phyloP scores from a whole-genome alignment of 2,329 filamentous ascomycete genomes.

The Thelonectria rubi region DNA sequence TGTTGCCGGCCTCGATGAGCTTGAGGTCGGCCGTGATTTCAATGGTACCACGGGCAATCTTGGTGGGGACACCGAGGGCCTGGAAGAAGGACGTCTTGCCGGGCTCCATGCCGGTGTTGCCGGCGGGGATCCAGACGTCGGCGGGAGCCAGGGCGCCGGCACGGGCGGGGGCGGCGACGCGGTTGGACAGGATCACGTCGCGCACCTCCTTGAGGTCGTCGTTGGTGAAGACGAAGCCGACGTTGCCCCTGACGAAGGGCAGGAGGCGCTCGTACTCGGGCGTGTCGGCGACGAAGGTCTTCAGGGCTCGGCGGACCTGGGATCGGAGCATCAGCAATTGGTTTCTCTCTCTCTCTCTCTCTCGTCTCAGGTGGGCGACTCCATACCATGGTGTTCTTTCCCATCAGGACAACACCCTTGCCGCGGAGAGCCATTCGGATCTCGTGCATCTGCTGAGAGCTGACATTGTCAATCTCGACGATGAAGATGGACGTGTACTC shows the following conservation, averaged over 20 bases:
- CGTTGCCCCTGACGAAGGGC: constrained; percentile 94
- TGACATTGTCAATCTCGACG: constrained; percentile 98
- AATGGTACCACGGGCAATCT: constrained; percentile 99
- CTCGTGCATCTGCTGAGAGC: constrained; percentile 99
- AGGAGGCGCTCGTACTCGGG: constrained; percentile 99
- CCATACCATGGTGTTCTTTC: constrained; percentile 99
- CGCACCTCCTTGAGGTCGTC: constrained; percentile 89
- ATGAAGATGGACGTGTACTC: constrained; percentile 98
- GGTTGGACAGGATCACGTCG: constrained; percentile 95
- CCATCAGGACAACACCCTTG: constrained; percentile 96
- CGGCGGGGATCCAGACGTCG: constrained; percentile 95
- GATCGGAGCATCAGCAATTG: constrained; percentile 29
- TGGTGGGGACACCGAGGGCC: constrained; percentile 99
- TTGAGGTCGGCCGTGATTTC: constrained; percentile 99
- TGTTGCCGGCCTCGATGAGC: constrained; percentile 90
- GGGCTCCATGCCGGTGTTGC: constrained; percentile 99
- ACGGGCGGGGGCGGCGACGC: constrained; percentile 96
- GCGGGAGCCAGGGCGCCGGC: constrained; percentile 93
- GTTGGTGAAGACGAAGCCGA: constrained; percentile 99
- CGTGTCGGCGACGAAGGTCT: constrained; percentile 88
- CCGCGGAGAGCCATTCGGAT: constrained; percentile 92
- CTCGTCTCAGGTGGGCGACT: neutral
- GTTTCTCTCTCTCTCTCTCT: neutral
- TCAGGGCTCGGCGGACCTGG: constrained; percentile 93
- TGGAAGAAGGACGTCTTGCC: constrained; percentile 99